phyloP scores from a whole-genome alignment of 257 asterid genomes.

The Solanum dulcamara region DNA sequence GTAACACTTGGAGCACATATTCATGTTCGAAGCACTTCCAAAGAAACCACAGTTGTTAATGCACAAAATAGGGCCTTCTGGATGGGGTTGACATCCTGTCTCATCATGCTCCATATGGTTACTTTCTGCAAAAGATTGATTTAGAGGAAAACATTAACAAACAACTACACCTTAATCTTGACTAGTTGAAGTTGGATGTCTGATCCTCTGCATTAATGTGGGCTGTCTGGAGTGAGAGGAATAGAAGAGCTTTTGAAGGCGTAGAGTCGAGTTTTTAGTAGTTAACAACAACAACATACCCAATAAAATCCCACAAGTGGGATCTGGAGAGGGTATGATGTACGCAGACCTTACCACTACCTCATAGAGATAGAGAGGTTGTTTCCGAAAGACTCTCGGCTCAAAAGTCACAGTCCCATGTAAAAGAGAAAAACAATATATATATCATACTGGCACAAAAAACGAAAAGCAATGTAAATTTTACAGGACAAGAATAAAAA shows the following conservation, averaged over 20 bases:
- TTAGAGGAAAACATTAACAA: background rate
- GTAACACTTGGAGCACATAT: conserved; percentile 57
- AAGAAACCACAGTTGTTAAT: conserved; percentile 28
- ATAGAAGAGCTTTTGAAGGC: background rate
- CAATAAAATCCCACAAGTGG: no score
- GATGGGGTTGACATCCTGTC: conserved; percentile 27
- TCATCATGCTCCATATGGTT: conserved; percentile 9
- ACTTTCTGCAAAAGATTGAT: conserved; percentile 1
- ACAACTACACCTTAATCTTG: background rate
- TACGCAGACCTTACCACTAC: no score
- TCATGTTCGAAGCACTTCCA: conserved; percentile 31
- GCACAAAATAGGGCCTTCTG: conserved; percentile 25
- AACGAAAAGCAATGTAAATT: no score
- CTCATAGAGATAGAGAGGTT: no score
- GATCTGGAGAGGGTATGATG: no score
- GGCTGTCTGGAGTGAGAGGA: background rate
- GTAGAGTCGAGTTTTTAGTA: background rate
- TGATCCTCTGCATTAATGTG: background rate
- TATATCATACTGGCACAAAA: no score
- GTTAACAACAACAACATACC: no score
- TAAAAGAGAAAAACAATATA: no score
- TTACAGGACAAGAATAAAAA: no score
- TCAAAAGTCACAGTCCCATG: no score
- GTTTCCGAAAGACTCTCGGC: no score
- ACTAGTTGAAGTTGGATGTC: background rate